Evolutionary conservation across 768 basidiomycete species (phyloP), one percentile per base, ranked within the genome.

Genomic region (Lyophyllum decastes): DNA sequence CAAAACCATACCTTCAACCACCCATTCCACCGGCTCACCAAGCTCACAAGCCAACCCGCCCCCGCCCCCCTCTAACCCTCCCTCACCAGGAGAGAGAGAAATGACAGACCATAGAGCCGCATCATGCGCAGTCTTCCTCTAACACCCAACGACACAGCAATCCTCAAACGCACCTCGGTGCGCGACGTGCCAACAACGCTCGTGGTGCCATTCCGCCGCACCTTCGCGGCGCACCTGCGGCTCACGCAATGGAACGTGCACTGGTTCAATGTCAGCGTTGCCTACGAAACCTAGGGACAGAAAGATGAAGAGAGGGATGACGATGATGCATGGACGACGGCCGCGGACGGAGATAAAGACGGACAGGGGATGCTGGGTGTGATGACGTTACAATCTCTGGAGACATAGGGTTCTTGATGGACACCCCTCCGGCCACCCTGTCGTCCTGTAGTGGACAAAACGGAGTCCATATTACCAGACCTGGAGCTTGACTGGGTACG

Each of bases 221-320:
- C 67, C 1, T 75, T 78, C 51, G 63, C 72, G n/a, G 74, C 74
- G 0, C 73, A 78, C 48, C 62, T 78, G 12, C 63, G 72, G 16
- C 64, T 78, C 1, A 63, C 68, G 12, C 77, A 79, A 57, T 79
- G 73, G 60, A 60, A 61, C 19, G 74, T 67, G 0, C 73, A 76
- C 58, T 25, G 70, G 25, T 79, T 79, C 68, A 78, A 80, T 49
- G 72, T 70, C 9, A 71, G 68, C 2, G 61, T 74, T 1, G 58
- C 73, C 1, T 80, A 75, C 75, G 67, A 73, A 2, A 78, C 78
- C 43, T 65, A 62, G n/a, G 33, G 22, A 12, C 49, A 45, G 27
- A 3, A 47, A 10, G 16, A 45, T 17, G 43, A 19, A 11, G 21
- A n/a, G 19, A 4, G n/a, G 17, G 17, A 6, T 33, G 30, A 5